Base-by-base conservation (phyloP, 768 basidiomycete species). In the Kwoniella sp. region DNA sequence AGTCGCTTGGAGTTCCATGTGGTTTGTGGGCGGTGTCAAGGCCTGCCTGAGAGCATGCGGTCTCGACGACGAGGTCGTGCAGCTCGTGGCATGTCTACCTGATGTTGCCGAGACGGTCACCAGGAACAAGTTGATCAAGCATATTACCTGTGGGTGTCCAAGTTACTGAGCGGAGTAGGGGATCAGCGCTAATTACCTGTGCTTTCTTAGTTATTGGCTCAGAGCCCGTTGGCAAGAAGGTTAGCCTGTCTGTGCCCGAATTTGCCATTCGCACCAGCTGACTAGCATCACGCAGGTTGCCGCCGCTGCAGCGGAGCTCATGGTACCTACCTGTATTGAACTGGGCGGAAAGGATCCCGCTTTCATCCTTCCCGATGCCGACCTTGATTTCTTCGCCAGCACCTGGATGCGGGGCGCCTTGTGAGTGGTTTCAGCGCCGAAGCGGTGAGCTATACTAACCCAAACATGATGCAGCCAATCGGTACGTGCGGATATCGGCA, bases 271-370 rank as follows among this genome's bases (percentile, higher is more conserved):
- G 5, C 4, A 20, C 19, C 3, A 23, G 25, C 20, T 22, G 8
- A 33, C n/a, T 12, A 14, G 26, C 29, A 8, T 7, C 10, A 11
- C 20, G 5, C 34, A 72, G 70, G 82, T 98, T 55, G 89, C 90
- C 0, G 62, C 78, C 17, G 88, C 86, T 43, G 93, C 91, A 14
- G 86, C 89, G 0, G 82, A 85, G 56, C 80, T 91, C 65, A 80
- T 95, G 37, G 92, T 87, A 0, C 93, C 93, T 0, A 87, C 95
- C 0, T 89, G 88, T 0, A 81, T 99, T 20, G 93, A 98, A 74
- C 81, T 99, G 1, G 93, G 93, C n/a, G 89, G 90, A 28, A 93
- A 98, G 72, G 93, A 99, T 69, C 89, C 92, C 0, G 86, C 87
- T 1, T 81, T 99, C 63, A 82, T 99, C 53, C 80, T 98, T 25